Conservation (phyloP, 129 eudicot genomes). For the Saposhnikovia divaricata region DNA sequence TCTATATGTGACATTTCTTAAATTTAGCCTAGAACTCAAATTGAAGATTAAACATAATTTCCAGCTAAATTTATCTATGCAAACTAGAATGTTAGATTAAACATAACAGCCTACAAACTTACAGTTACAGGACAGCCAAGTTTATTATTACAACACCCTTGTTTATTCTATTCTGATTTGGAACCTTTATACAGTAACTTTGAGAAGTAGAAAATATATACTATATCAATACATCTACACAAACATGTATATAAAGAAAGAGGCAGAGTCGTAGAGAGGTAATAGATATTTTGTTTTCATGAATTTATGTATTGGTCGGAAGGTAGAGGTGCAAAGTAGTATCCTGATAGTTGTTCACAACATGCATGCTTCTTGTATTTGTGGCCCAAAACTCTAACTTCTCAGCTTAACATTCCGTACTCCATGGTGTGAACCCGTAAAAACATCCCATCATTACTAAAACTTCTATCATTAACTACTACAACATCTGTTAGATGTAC, state of each 20-base stretch:
- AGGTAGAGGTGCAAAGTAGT: conserved; percentile 8
- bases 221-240: neutral
- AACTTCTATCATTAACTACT: neutral
- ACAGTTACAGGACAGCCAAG: neutral
- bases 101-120: neutral
- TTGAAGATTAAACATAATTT: neutral
- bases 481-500: neutral
- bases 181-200: neutral
- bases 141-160: neutral
- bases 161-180: neutral
- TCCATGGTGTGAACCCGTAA: neutral
- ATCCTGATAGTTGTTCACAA: conserved; percentile 1
- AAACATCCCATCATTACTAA: neutral
- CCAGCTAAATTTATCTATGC: neutral
- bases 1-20: neutral
- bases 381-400: neutral
- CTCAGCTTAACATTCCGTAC: neutral
- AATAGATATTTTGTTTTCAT: neutral
- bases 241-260: neutral
- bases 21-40: neutral
- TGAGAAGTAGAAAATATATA: neutral
- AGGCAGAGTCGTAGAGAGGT: neutral
- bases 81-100: neutral
- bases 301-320: conserved; percentile 5
- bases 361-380: neutral